Percentiles rank a stretch among this genome's conserved stretches.
These are phyloP conservation scores for Polyplosphaeria fusca DNA, from an alignment of 495 filamentous ascomycete genomes.

Conservation along the genomic window DNA sequence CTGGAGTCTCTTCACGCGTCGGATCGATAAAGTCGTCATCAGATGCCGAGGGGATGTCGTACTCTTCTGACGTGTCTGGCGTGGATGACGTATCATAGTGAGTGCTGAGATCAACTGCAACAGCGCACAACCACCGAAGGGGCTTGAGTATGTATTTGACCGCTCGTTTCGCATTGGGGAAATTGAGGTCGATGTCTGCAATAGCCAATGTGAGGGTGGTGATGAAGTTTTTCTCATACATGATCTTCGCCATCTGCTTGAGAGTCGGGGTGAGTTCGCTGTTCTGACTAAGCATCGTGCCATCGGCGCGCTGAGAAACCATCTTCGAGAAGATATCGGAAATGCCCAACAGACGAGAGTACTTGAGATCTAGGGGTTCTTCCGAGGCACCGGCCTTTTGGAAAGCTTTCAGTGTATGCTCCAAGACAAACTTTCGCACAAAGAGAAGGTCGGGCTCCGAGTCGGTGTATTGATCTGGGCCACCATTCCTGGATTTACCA, in stretches of 20 bases:
- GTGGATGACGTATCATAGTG: slow-evolving; percentile 66
- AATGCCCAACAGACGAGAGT: slow-evolving; percentile 76
- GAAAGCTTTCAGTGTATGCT: slow-evolving; percentile 88
- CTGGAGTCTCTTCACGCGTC: slow-evolving; percentile 89
- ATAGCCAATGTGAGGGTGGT: slow-evolving; percentile 83
- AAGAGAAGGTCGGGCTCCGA: slow-evolving; percentile 87
- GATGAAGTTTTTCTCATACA: slow-evolving; percentile 98
- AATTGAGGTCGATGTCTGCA: slow-evolving; percentile 93
- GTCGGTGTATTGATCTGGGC: slow-evolving; percentile 49
- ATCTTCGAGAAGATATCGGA: slow-evolving; percentile 92
- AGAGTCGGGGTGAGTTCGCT: slow-evolving; percentile 53
- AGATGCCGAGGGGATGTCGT: slow-evolving; percentile 85
- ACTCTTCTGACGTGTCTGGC: slow-evolving; percentile 65
- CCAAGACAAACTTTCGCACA: slow-evolving; percentile 89
- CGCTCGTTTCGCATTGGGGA: slow-evolving; percentile 84
- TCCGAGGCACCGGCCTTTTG: slow-evolving; percentile 77
- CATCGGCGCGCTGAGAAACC: slow-evolving; percentile 69
- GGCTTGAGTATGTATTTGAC: slow-evolving; percentile 95
- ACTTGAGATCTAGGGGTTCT: slow-evolving; percentile 82
- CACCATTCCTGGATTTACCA: slow-evolving; percentile 44
- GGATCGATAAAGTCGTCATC: slow-evolving; percentile 81
- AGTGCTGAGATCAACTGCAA: slow-evolving; percentile 79
- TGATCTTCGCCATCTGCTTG: slow-evolving; percentile 80
- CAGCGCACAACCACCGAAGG: slow-evolving; percentile 78
- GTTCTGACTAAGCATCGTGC: slow-evolving; percentile 39